Evolutionary conservation across 2,329 filamentous ascomycete genomes (phyloP), one percentile per base, ranked within the genome.

Genomic region (Aspergillus spinulosporus): DNA sequence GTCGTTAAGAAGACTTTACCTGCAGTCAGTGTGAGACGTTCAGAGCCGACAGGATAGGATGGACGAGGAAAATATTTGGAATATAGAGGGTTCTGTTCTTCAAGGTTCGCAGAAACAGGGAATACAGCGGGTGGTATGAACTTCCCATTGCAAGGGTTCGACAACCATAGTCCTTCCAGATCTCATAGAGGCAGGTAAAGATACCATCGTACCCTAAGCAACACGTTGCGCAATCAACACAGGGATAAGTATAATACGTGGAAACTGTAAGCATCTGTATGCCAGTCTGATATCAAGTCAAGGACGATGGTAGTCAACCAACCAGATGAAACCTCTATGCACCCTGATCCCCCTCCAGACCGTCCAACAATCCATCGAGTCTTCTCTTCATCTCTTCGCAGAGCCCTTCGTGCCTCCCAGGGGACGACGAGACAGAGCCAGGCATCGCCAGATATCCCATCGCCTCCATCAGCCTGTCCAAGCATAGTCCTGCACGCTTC

Each of bases 361-460:
- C 50, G 2, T 45, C 48, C 29, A 52, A 39, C 50, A 61, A 55
- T 7, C 39, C 43, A n/a, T 59, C 54, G 21, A 61, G 8, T 6
- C 57, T 50, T 9, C 42, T 44, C 31, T 52, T 52, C 59, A 60
- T 60, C 45, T 56, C 58, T 52, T 56, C 58, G 14, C 54, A 60
- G 2, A 62, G 44, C 9, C 28, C 31, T 39, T 62, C 59, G 21
- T 60, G 50, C 3, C 57, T 42, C n/a, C 57, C 59, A 3, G 49
- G 7, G 3, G 32, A 46, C n/a, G 52, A 47, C n/a, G 28, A 21
- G 9, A n/a, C 15, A 15, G 47, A 40, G 2, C 12, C 6, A 15
- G 47, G 5, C 36, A 49, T 15, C 2, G 12, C 5, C 3, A 29
- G 14, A 14, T n/a, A 49, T 7, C 49, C 49, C 52, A 61, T 37